Conservation (phyloP, 2,329 filamentous ascomycete species). For the Penicillium sp. region DNA sequence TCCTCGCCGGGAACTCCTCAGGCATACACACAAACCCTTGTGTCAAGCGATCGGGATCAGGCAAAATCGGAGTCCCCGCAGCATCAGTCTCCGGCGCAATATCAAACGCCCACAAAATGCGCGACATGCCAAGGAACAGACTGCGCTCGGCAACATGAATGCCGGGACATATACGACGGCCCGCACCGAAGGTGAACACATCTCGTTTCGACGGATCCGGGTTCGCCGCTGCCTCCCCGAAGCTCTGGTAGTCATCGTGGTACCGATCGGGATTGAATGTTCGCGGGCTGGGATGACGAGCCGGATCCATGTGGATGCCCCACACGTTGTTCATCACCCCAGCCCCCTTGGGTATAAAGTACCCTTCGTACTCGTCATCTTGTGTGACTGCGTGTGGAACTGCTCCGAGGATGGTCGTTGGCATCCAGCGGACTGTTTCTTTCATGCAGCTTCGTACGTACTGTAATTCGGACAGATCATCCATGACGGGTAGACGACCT, state of each 20-base stretch:
- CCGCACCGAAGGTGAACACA: slow-evolving; percentile 56
- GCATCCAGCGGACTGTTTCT: slow-evolving; percentile 40
- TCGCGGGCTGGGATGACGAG: slow-evolving; percentile 41
- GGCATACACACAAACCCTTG: slow-evolving; percentile 48
- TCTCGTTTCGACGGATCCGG: slow-evolving; percentile 47
- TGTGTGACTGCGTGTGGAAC: slow-evolving; percentile 50
- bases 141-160: slow-evolving; percentile 54
- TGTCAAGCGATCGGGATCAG: slow-evolving; percentile 41
- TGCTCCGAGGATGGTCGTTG: slow-evolving; percentile 43
- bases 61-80: slow-evolving; percentile 34
- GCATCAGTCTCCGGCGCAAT: slow-evolving; percentile 32
- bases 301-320: slow-evolving; percentile 44
- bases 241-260: slow-evolving; percentile 28
- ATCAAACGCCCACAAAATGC: slow-evolving; percentile 51
- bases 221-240: slow-evolving; percentile 35
- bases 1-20: slow-evolving; percentile 37
- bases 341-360: slow-evolving; percentile 50
- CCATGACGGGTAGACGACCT: slow-evolving; percentile 31
- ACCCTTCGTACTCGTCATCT: slow-evolving; percentile 51
- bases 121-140: slow-evolving; percentile 49
- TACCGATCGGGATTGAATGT: slow-evolving; percentile 42
- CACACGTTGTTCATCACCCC: slow-evolving; percentile 47
- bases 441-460: slow-evolving; percentile 37
- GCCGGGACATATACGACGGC: slow-evolving; percentile 58
- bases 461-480: slow-evolving; percentile 31